Evolutionary conservation across 2,329 filamentous ascomycete species (phyloP).

Genomic region (Trichoderma citrinoviride): DNA sequence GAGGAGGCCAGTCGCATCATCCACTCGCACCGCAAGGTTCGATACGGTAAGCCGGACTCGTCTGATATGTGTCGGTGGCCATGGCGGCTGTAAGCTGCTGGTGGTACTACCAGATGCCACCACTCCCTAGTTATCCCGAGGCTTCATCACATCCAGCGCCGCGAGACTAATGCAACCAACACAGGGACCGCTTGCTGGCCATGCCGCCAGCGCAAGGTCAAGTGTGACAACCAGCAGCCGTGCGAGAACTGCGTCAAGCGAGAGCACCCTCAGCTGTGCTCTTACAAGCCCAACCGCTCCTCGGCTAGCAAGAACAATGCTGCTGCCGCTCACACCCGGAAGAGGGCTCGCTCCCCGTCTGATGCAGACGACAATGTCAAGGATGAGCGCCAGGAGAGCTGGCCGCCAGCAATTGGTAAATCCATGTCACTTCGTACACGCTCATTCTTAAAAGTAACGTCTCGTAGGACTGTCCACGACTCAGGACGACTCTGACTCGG

Average conservation of each 20-base stretch:
- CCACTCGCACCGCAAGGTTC: constrained; percentile 66
- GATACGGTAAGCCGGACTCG: constrained; percentile 52
- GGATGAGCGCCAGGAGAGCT: constrained; percentile 41
- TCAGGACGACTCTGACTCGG: constrained; percentile 52
- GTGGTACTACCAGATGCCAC: too few relatives aligned
- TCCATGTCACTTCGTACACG: not conserved
- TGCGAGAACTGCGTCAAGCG: constrained; percentile 67
- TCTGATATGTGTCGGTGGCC: not conserved
- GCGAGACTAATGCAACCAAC: constrained; percentile 7
- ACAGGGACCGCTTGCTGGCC: constrained; percentile 64
- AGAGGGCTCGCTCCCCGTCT: constrained; percentile 37
- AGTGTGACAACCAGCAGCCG: constrained; percentile 66
- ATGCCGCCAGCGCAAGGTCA: constrained; percentile 65
- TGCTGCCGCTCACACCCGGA: constrained; percentile 32
- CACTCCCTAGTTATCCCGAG: too few relatives aligned
- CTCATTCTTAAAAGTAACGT: not conserved
- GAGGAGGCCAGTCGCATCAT: constrained; percentile 68
- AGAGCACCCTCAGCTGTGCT: constrained; percentile 63
- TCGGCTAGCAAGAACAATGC: constrained; percentile 38
- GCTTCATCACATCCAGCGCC: not conserved
- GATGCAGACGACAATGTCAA: constrained; percentile 36
- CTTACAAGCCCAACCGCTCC: constrained; percentile 61
- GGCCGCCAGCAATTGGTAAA: constrained; percentile 44
- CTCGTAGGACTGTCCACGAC: constrained; percentile 36
- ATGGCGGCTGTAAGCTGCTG: not conserved